phyloP scores from a whole-genome alignment of 257 asterid genomes.

The Primulina tabacum region DNA sequence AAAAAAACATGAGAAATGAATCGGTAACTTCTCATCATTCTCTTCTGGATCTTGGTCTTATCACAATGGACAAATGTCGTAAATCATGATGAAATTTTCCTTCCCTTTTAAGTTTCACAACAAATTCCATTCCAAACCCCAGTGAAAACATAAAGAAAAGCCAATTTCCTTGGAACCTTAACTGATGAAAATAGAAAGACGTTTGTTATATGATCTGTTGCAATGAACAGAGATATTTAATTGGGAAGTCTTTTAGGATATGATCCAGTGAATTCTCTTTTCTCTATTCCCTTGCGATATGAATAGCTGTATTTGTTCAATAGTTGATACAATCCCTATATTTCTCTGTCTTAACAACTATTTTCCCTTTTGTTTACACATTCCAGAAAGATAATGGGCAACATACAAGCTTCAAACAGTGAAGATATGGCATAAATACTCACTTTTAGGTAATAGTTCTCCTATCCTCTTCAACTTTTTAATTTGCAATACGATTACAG shows the following conservation, averaged over 20 bases:
- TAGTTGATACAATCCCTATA: not conserved
- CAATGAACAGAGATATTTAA: not conserved
- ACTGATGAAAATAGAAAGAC: too few relatives aligned
- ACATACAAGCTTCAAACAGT: constrained; percentile 14
- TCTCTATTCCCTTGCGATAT: not conserved
- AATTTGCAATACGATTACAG: constrained; percentile 65
- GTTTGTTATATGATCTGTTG: not conserved
- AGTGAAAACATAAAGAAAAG: not conserved
- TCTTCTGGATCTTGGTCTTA: not conserved
- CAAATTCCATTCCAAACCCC: not conserved
- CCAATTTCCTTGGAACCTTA: not conserved
- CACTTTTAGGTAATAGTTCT: constrained; percentile 66
- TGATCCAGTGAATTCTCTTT: not conserved
- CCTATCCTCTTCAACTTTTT: constrained; percentile 61
- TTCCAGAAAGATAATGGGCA: constrained; percentile 1
- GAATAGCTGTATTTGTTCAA: not conserved
- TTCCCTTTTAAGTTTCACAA: not conserved
- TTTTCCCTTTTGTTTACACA: not conserved
- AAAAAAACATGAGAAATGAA: not conserved
- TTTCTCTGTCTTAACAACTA: not conserved
- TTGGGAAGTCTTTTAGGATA: not conserved
- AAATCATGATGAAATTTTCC: not conserved
- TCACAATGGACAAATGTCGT: not conserved
- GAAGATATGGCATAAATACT: constrained; percentile 33
- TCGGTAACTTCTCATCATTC: not conserved